Conservation (phyloP, 352 stramenopile species). For the Globisporangium radiosum region DNA sequence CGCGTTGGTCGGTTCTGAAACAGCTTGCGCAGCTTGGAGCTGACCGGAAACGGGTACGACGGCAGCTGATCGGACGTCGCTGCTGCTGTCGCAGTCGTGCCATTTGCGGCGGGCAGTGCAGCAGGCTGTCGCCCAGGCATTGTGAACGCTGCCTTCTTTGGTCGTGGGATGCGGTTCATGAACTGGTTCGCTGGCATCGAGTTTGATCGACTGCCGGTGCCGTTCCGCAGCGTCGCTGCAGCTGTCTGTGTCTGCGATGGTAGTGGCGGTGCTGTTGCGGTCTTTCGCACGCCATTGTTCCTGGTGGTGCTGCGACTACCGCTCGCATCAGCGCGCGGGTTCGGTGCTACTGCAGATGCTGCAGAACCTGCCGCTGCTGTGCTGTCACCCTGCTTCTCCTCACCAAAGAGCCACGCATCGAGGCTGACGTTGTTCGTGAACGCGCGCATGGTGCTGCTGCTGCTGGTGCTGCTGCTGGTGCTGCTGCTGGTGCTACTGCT, state of each 20-base stretch:
- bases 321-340: not conserved
- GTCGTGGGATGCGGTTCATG: constrained; percentile 11
- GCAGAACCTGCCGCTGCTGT: not conserved
- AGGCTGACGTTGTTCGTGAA: constrained; percentile 45
- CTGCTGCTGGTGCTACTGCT: too few species aligned
- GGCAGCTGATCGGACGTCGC: constrained; percentile 9
- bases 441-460: constrained; percentile 20
- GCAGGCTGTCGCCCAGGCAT: constrained; percentile 4
- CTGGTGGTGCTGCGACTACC: not conserved
- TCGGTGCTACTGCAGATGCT: constrained; percentile 4
- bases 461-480: too few species aligned
- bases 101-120: not conserved
- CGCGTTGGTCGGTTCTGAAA: constrained; percentile 48
- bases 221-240: not conserved
- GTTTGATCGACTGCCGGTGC: constrained; percentile 15
- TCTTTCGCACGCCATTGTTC: constrained; percentile 2
- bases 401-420: constrained; percentile 78
- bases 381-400: constrained; percentile 32
- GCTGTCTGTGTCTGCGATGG: not conserved
- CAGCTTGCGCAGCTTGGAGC: constrained; percentile 66
- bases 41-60: constrained; percentile 61
- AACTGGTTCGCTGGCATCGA: constrained; percentile 26
- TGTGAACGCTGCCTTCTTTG: constrained; percentile 26
- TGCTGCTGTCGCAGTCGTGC: not conserved
- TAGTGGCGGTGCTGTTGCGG: not conserved